phyloP scores from a whole-genome alignment of 1,284 basidiomycete genomes.

The Xerocomus amazonicus region DNA sequence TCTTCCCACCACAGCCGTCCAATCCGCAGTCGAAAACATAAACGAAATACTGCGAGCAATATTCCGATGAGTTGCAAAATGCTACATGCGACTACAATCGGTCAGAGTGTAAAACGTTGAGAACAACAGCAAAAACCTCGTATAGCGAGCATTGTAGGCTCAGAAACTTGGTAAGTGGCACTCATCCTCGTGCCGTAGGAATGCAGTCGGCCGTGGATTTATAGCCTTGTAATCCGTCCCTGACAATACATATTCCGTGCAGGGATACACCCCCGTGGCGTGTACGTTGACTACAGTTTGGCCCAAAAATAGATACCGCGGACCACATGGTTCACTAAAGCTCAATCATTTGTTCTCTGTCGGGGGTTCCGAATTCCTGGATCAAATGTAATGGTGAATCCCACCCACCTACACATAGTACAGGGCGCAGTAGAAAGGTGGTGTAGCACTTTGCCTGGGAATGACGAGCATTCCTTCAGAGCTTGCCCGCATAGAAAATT shows the following conservation, averaged over 20 bases:
- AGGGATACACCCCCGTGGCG: not conserved
- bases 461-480: not conserved
- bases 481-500: not conserved
- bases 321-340: not conserved
- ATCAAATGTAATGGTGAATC: not conserved
- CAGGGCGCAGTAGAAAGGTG: not conserved
- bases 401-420: not conserved
- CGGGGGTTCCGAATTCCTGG: not conserved
- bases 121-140: constrained; percentile 8
- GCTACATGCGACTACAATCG: constrained; percentile 7
- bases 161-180: constrained; percentile 10
- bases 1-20: constrained; percentile 25
- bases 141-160: constrained; percentile 10
- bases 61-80: constrained; percentile 15
- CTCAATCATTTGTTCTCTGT: not conserved
- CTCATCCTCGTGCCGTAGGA: constrained; percentile 3
- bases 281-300: not conserved
- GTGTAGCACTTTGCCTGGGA: not conserved
- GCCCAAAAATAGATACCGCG: not conserved
- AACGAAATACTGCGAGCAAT: constrained; percentile 14
- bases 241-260: not conserved
- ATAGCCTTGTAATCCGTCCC: constrained; percentile 5
- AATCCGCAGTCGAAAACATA: constrained; percentile 17
- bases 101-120: constrained; percentile 6
- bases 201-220: not conserved